A percentile compares a stretch with the other conserved stretches of the same genome.
These are phyloP conservation scores for Wallacemonas rigidus DNA, from an alignment of 208 protist species.

Conservation along the genomic window DNA sequence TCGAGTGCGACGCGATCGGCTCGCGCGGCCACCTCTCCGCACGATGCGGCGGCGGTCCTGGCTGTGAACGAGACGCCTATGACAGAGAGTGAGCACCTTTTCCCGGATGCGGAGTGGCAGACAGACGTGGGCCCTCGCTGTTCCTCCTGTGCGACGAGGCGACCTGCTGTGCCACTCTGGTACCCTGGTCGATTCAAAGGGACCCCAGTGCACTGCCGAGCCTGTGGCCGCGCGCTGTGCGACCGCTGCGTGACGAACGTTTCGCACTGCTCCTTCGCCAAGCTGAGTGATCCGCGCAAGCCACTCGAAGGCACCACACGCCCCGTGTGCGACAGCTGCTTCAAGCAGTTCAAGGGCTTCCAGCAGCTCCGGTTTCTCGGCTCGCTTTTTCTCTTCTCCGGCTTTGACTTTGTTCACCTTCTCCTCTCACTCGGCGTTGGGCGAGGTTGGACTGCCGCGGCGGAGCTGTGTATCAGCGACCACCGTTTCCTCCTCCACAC, in stretches of 20 bases:
- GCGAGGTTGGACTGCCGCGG: conserved; percentile 62
- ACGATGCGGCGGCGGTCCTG: not conserved
- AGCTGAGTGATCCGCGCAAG: conserved; percentile 59
- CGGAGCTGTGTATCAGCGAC: conserved; percentile 79
- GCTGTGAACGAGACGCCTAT: conserved; percentile 5
- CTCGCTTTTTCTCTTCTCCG: conserved; percentile 54
- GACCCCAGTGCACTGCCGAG: conserved; percentile 44
- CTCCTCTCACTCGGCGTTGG: conserved; percentile 65
- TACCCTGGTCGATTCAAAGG: not conserved
- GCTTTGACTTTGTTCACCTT: conserved; percentile 63
- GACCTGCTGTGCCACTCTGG: not conserved
- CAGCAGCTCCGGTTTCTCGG: conserved; percentile 66
- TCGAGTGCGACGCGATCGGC: not conserved
- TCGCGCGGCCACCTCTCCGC: not conserved
- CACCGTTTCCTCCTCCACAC: conserved; percentile 66
- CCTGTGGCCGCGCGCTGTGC: conserved; percentile 70
- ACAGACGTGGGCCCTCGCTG: not conserved
- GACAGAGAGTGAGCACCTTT: not conserved
- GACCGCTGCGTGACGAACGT: conserved; percentile 50
- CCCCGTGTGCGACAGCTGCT: conserved; percentile 63
- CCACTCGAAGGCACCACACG: conserved; percentile 53
- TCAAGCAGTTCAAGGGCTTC: conserved; percentile 42
- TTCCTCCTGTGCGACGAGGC: not conserved
- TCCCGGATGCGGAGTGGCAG: conserved; percentile 9
- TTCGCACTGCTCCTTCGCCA: conserved; percentile 69